Conservation (phyloP, 345 rosid species). For the Citrus sinensis region DVS_A1.0 CM039166.1:13279501-13280000, state of each 20-base stretch:
- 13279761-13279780: not conserved
- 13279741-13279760: not conserved
- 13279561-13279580: too few species aligned
- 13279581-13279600: too few species aligned
- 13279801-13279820: too few species aligned
- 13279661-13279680: too few species aligned
- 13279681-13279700: accelerated
- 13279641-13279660: accelerated
- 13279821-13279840: too few species aligned
- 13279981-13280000: slow-evolving; percentile 48
- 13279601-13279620: accelerated
- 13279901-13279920: not conserved
- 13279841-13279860: too few species aligned
- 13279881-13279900: not conserved
- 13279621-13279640: too few species aligned
- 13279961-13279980: slow-evolving; percentile 38
- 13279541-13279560: too few species aligned
- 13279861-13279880: not conserved
- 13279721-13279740: not conserved
- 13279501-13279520: too few species aligned
- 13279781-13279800: not conserved
- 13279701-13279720: too few species aligned
- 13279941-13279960: not conserved
- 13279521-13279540: accelerated
- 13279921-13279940: slow-evolving; percentile 17